phyloP scores from a whole-genome alignment of 2,329 filamentous ascomycete species.

The Monosporascus sp. region DNA sequence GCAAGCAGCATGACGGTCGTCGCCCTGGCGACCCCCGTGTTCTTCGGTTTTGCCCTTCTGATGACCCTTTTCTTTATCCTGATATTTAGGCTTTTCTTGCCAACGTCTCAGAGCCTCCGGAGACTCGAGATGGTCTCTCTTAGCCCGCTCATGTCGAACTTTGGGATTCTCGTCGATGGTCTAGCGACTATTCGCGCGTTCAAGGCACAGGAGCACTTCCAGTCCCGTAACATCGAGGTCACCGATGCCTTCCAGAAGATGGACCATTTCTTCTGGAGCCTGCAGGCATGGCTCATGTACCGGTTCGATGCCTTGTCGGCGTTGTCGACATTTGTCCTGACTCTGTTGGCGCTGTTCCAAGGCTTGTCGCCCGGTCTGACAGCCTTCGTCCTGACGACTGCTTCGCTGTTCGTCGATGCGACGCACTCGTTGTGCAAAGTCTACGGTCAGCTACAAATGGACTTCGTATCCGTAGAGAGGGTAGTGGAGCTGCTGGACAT shows the following conservation, averaged over 20 bases:
- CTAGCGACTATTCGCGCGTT: slow-evolving; percentile 84
- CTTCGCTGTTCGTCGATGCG: slow-evolving; percentile 60
- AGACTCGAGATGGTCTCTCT: slow-evolving; percentile 86
- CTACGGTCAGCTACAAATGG: slow-evolving; percentile 83
- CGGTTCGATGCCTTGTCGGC: slow-evolving; percentile 71
- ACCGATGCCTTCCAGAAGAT: slow-evolving; percentile 90
- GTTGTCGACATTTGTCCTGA: slow-evolving; percentile 66
- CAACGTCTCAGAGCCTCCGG: slow-evolving; percentile 75
- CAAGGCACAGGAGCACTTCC: slow-evolving; percentile 71
- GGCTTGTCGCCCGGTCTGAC: slow-evolving; percentile 73
- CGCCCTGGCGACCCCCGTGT: slow-evolving; percentile 68
- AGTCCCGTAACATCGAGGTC: slow-evolving; percentile 70
- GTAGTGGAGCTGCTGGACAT: slow-evolving; percentile 77
- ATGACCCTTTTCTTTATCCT: slow-evolving; percentile 65
- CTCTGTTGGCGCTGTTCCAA: slow-evolving; percentile 67
- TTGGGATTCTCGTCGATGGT: slow-evolving; percentile 80
- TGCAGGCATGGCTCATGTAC: slow-evolving; percentile 79
- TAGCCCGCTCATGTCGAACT: slow-evolving; percentile 86
- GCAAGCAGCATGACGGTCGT: slow-evolving; percentile 70
- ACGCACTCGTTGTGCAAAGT: slow-evolving; percentile 71
- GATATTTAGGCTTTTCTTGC: slow-evolving; percentile 73
- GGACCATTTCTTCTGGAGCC: slow-evolving; percentile 92
- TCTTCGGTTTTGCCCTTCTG: slow-evolving; percentile 64
- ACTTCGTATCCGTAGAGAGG: slow-evolving; percentile 85
- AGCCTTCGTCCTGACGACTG: slow-evolving; percentile 75